Evolutionary conservation across 805 yeast genomes (phyloP).

Genomic region (Saccharomycopsis capsularis): DNA sequence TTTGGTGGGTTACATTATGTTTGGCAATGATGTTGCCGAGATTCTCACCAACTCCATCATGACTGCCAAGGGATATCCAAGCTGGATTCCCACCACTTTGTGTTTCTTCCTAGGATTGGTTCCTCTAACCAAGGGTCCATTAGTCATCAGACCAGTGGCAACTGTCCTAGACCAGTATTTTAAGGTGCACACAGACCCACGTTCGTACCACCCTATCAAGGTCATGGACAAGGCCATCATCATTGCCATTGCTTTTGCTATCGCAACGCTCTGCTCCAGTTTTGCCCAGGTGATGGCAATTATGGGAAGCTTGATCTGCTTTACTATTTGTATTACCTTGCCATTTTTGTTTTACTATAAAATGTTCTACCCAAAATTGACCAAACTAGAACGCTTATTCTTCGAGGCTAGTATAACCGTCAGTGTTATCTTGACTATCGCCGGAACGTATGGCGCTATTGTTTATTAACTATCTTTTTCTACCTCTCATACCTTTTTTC

Average conservation of each 20-base stretch:
- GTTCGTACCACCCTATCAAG: slow-evolving; percentile 14
- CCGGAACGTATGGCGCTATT: slow-evolving; percentile 20
- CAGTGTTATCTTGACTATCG: slow-evolving; percentile 16
- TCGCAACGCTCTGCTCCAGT: slow-evolving; percentile 43
- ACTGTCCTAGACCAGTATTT: slow-evolving; percentile 45
- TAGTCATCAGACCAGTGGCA: slow-evolving; percentile 65
- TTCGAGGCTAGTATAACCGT: slow-evolving; percentile 12
- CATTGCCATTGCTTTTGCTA: slow-evolving; percentile 14
- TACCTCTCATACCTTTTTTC: neutral
- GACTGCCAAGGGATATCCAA: slow-evolving; percentile 60
- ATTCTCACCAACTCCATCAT: slow-evolving; percentile 74
- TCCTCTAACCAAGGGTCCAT: slow-evolving; percentile 73
- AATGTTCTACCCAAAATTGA: slow-evolving; percentile 36
- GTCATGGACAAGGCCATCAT: slow-evolving; percentile 17
- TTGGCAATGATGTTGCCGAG: slow-evolving; percentile 60
- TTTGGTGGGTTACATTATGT: slow-evolving; percentile 68
- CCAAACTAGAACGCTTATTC: slow-evolving; percentile 25
- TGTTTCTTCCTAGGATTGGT: slow-evolving; percentile 49
- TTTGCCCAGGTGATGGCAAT: slow-evolving; percentile 72
- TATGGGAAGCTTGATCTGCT: slow-evolving; percentile 67
- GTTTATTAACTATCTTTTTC: slow-evolving; percentile 5
- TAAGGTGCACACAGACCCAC: slow-evolving; percentile 4
- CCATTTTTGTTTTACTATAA: slow-evolving; percentile 61
- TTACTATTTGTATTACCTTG: slow-evolving; percentile 61
- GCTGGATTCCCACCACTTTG: slow-evolving; percentile 35